Base-by-base conservation (phyloP, 1,284 basidiomycete genomes). In the Anthracocystis walkeri region DNA sequence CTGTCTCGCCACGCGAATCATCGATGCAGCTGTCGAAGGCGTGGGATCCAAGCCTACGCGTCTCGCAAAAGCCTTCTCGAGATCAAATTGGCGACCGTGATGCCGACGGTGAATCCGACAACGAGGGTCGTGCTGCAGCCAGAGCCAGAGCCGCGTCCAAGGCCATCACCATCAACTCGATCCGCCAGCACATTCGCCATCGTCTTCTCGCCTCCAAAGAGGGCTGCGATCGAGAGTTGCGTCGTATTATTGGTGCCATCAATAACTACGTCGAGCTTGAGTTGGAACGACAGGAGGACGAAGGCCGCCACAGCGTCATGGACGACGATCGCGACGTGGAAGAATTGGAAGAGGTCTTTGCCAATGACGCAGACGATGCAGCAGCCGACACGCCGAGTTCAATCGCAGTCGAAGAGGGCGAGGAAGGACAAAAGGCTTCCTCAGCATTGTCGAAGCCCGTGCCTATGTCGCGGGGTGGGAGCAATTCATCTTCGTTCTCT, bases 181-280 rank as follows among this genome's bases (percentile, higher is more conserved):
- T 98, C 69, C 89, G 93, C 61, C 90, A 94, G 65, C 95, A 98
- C 87, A 93, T 98, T 81, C 93, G 93, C 51, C 90, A 94, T 79
- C 92, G 96, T 60, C 90, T 98, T 85, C 92, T 92, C 86, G 92
- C 92, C 1, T 95, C 96, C 65, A 99, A 99, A 88, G 91, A 92
- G 59, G 92, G 93, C 77, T 99, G 96, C 87, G 95, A 99, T 89
- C 92, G 92, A 87, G 94, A 97, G 83, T 89, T 99, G 12, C 91
- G 92, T 82, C 91, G 93, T 79, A 93, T 97, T 81, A 93, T 96
- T 58, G 91, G 93, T 84, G 93, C 91, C 65, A 95, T 99, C 87
- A 96, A 95, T 68, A 87, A 90, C 31, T 97, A 94, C 87, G 97
- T 97, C 78, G 96, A 99, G 86, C 91, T 94, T 81, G 90, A 91